Base-by-base conservation (phyloP, 164 flowering plant genomes). In the Stephania cephalantha region DNA sequence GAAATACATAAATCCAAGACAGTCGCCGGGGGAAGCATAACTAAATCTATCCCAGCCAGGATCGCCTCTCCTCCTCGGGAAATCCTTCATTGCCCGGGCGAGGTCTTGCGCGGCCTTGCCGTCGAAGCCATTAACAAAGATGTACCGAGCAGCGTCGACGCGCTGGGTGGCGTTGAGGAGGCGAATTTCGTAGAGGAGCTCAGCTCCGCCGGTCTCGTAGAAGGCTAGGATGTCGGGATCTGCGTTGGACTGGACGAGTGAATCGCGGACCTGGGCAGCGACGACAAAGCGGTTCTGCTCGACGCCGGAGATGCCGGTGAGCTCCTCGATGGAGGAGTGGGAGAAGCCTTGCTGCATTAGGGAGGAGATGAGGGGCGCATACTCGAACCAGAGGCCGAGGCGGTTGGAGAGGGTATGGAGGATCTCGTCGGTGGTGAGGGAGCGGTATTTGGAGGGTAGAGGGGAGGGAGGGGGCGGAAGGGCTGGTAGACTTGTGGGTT, bases 71-170 rank as follows among this genome's bases (percentile, higher is more conserved):
- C 97, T 73, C 7, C 91, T 74, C 0, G 96, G 97, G 74, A 83
- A 91, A 79, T 95, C 97, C 87, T 95, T 95, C 46, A 95, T 85
- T 3, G 97, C 83, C 29, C 90, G 83, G 9, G 98, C 98, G n/a
- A 95, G 78, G 18, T 95, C 97, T 78, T 81, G 82, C 0, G 94
- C 86, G 4, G 73, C 84, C 45, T 75, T 80, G 1, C 75, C 87
- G 48, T 91, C 98, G 13, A 85, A 72, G 35, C 68, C 70, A 13
- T 79, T 76, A 52, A 71, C 81, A 3, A 81, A 84, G 2, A 88
- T 31, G 31, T 55, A 88, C 0, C 77, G 63, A 3, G 94, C 93
- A 0, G 95, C 88, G 0, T 81, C 83, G 0, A 82, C 84, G 7
- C 98, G 80, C 74, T 95, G 95, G 15, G 77, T 0, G 31, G 78